These are phyloP conservation scores for Casuarina glauca DNA, from an alignment of 306 rosid species.

Conservation along the genomic window DNA sequence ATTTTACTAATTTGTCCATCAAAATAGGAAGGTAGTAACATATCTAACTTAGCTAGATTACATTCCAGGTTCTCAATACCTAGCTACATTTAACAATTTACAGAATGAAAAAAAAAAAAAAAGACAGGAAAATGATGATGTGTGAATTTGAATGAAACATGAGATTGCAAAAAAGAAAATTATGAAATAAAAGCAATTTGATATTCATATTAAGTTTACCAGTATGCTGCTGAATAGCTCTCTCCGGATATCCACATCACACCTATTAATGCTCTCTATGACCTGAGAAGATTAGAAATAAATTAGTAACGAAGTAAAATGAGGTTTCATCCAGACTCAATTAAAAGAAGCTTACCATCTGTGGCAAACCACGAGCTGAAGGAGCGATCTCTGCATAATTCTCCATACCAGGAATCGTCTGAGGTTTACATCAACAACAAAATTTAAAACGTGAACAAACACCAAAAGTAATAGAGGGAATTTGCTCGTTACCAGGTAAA, in stretches of 20 bases:
- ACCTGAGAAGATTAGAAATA: conserved; percentile 55
- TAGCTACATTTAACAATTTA: neutral
- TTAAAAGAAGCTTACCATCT: conserved; percentile 58
- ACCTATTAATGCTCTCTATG: conserved; percentile 88
- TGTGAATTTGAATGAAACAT: neutral
- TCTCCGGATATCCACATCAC: conserved; percentile 97
- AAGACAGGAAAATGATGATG: neutral
- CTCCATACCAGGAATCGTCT: conserved; percentile 98
- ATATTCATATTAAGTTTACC: conserved; percentile 47
- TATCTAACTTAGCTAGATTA: neutral
- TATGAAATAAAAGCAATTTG: neutral
- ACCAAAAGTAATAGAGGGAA: neutral
- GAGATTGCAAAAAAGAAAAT: conserved; percentile 2
- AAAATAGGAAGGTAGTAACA: neutral
- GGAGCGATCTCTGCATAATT: conserved; percentile 68
- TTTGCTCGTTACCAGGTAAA: conserved; percentile 5
- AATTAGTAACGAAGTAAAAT: conserved; percentile 16
- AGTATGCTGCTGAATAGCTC: conserved; percentile 93
- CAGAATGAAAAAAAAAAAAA: neutral
- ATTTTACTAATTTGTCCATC: neutral
- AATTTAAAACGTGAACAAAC: conserved; percentile 19
- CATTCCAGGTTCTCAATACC: neutral
- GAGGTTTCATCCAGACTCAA: conserved; percentile 4
- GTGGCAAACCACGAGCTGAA: conserved; percentile 85
- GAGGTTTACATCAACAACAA: conserved; percentile 26